Conservation (phyloP, 108 stramenopile species). For the Skeletonema marinoi region DNA sequence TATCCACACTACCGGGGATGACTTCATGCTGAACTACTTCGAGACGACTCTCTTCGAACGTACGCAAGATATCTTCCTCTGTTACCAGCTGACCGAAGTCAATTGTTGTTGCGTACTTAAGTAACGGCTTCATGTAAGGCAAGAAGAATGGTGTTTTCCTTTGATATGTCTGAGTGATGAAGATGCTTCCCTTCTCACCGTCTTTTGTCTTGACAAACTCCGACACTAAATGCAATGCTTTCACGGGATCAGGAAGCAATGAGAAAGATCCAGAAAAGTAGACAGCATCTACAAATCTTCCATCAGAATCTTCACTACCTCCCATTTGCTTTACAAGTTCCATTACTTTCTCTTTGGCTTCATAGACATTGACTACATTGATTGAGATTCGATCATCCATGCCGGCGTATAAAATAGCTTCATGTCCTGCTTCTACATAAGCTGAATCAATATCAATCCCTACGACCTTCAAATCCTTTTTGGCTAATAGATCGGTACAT, state of each 20-base stretch:
- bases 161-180: conserved; percentile 79
- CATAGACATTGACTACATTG: conserved; percentile 49
- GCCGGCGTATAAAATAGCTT: conserved; percentile 21
- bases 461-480: conserved; percentile 50
- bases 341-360: conserved; percentile 26
- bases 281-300: conserved; percentile 56
- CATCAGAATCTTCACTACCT: conserved; percentile 4
- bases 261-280: conserved; percentile 74
- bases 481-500: conserved; percentile 37
- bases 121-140: conserved; percentile 52
- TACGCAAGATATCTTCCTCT: conserved; percentile 44
- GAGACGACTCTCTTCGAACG: conserved; percentile 50
- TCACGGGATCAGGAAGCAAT: conserved; percentile 63
- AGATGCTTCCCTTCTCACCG: conserved; percentile 41
- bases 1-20: conserved; percentile 61
- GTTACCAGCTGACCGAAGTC: conserved; percentile 68
- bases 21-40: conserved; percentile 43
- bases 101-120: conserved; percentile 74
- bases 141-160: conserved; percentile 51
- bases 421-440: conserved; percentile 60
- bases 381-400: conserved; percentile 41
- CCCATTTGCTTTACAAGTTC: conserved; percentile 20
- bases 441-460: conserved; percentile 68
- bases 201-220: conserved; percentile 24
- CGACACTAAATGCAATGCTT: conserved; percentile 51